These are phyloP conservation scores for Davidsoniella neocaledoniae DNA, from an alignment of 2,329 filamentous ascomycete species.

Conservation along the genomic window DNA sequence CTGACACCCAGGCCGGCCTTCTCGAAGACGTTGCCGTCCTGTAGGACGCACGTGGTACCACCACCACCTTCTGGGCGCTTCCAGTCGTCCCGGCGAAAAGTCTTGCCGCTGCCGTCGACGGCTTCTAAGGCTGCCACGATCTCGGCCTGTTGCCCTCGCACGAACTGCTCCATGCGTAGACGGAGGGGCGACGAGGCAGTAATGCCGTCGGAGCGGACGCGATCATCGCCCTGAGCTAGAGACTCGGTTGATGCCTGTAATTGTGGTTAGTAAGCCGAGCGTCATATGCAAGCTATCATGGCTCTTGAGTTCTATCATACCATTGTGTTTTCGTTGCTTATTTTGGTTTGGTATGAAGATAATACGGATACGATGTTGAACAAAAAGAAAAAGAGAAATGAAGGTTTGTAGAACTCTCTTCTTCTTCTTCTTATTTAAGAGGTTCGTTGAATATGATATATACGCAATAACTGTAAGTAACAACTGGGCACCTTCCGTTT, in stretches of 20 bases:
- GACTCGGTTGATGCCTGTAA: background rate
- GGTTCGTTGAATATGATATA: too few relatives aligned
- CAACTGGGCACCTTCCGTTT: too few relatives aligned
- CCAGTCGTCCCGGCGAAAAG: constrained; percentile 79
- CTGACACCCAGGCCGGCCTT: constrained; percentile 94
- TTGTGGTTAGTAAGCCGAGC: too few relatives aligned
- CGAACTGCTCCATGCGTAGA: constrained; percentile 90
- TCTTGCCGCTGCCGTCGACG: constrained; percentile 47
- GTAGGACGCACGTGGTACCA: constrained; percentile 84
- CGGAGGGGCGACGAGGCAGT: constrained; percentile 79
- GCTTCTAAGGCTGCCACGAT: constrained; percentile 73
- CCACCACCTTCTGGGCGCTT: constrained; percentile 74
- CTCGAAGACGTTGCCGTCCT: constrained; percentile 93
- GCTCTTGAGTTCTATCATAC: too few relatives aligned
- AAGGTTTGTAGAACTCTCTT: too few relatives aligned
- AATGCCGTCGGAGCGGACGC: constrained; percentile 51
- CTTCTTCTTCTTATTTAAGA: too few relatives aligned
- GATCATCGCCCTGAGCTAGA: constrained; percentile 52
- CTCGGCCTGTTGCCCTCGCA: constrained; percentile 77
- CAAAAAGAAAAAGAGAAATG: too few relatives aligned
- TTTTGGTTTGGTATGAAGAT: too few relatives aligned
- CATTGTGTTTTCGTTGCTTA: too few relatives aligned
- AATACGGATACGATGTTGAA: too few relatives aligned
- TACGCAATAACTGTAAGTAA: too few relatives aligned
- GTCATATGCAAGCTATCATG: too few relatives aligned